Evolutionary conservation across 768 basidiomycete species (phyloP).

Genomic region (Kwoniella dendrophila): DNA sequence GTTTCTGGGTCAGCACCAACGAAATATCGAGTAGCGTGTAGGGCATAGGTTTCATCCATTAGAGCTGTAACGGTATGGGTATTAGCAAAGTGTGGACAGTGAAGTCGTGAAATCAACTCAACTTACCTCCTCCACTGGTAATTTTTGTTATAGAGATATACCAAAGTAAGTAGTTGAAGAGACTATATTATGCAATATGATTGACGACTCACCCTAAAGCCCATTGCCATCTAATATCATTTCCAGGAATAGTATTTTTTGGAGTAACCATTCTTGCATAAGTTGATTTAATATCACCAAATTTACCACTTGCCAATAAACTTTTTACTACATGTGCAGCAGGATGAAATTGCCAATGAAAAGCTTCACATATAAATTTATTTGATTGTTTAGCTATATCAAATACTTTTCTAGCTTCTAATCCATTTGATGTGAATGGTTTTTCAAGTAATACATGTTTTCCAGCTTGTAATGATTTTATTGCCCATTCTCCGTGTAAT

Average conservation of each 20-base stretch:
- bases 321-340: slow-evolving; percentile 16
- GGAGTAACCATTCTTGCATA: slow-evolving; percentile 14
- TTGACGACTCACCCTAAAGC: too few species aligned
- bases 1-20: slow-evolving; percentile 13
- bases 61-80: too few species aligned
- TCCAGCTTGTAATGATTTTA: slow-evolving; percentile 18
- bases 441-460: slow-evolving; percentile 17
- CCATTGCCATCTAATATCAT: slow-evolving; percentile 17
- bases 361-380: slow-evolving; percentile 7
- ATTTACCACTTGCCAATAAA: slow-evolving; percentile 14
- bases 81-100: not conserved
- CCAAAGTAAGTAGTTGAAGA: too few species aligned
- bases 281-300: slow-evolving; percentile 14
- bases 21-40: slow-evolving; percentile 14
- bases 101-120: not conserved
- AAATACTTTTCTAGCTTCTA: slow-evolving; percentile 13
- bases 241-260: slow-evolving; percentile 13
- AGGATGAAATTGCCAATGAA: slow-evolving; percentile 20
- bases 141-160: too few species aligned
- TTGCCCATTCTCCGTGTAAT: slow-evolving; percentile 16
- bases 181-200: too few species aligned
- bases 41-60: slow-evolving; percentile 18
- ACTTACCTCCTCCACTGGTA: slow-evolving; percentile 15
- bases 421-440: slow-evolving; percentile 15
- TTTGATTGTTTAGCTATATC: not conserved